Evolutionary conservation across 163 green algal species (phyloP).

Genomic region (Trebouxia gelatinosa): DNA sequence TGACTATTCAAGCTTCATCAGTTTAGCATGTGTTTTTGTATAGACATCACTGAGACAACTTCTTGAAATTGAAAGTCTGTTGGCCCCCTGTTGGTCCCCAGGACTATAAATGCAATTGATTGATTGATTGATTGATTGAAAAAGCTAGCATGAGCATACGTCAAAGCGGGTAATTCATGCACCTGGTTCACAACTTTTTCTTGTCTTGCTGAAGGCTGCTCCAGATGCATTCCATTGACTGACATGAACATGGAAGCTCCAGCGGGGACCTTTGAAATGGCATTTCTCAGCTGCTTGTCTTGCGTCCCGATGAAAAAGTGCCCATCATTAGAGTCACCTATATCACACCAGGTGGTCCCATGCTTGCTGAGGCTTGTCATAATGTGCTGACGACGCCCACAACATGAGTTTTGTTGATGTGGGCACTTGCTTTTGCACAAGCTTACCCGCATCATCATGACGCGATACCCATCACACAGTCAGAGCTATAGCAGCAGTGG

Average conservation of each 20-base stretch:
- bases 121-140: too few relatives aligned
- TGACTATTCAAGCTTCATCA: too few relatives aligned
- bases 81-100: too few relatives aligned
- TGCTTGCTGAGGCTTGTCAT: too few relatives aligned
- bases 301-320: conserved; percentile 84
- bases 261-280: conserved; percentile 53
- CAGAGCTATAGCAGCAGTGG: neutral
- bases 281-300: conserved; percentile 58
- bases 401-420: too few relatives aligned
- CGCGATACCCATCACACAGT: neutral
- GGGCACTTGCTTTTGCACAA: too few relatives aligned
- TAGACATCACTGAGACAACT: too few relatives aligned
- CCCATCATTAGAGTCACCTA: conserved; percentile 56
- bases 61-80: too few relatives aligned
- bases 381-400: too few relatives aligned
- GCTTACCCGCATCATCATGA: neutral
- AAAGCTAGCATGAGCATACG: neutral
- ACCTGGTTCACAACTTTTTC: conserved; percentile 48
- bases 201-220: conserved; percentile 61
- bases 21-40: too few relatives aligned
- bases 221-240: conserved; percentile 76
- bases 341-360: neutral
- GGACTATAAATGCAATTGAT: too few relatives aligned
- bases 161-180: neutral
- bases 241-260: conserved; percentile 68